Base-by-base conservation (phyloP, 202 grass and related monocot genomes). In the Elaeis oleifera region DNA sequence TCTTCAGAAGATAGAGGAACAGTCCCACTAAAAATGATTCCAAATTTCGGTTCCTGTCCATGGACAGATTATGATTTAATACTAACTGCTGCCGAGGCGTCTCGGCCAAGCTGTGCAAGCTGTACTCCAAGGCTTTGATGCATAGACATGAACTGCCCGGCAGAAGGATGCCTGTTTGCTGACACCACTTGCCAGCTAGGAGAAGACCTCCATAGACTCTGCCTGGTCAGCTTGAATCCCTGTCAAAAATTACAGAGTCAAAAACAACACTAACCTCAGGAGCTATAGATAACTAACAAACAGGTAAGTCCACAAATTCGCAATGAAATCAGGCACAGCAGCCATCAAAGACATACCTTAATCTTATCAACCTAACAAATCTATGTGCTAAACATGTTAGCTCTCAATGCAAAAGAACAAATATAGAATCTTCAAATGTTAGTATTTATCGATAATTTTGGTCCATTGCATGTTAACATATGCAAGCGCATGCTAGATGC, bases 181-280 rank as follows among this genome's bases (percentile, higher is more conserved):
- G 79, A 80, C 8, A 89, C 67, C 56, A 57, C 83, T 73, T 90
- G 73, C 83, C 85, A 95, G 61, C 67, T 84, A 81, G 82, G 83
- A 67, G 81, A 56, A 76, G 65, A 81, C 72, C 74, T 79, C 61
- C 68, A 79, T 64, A 68, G 26, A 14, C 85, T 89, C 72, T 90
- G 74, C 59, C 73, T 86, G 23, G 85, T 90, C 59, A 95, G 26
- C 68, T 84, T 90, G 77, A 90, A 86, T 68, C 90, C 90, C 85
- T 95, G 71, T 27, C 20, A 89, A 20, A 50, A 69, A 56, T 18
- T 49, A 65, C 3, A 68, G 7, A 6, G 28, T 54, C 29, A 25
- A 58, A 39, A 20, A 51, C 17, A 48, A 74, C 60, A 5, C 14
- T 13, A 44, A 13, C 11, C 36, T 44, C 8, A 44, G 9, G 11